These are phyloP conservation scores for Saccharum spontaneum DNA, from an alignment of 176 grass and related monocot genomes.

Conservation along the genomic window DNA sequence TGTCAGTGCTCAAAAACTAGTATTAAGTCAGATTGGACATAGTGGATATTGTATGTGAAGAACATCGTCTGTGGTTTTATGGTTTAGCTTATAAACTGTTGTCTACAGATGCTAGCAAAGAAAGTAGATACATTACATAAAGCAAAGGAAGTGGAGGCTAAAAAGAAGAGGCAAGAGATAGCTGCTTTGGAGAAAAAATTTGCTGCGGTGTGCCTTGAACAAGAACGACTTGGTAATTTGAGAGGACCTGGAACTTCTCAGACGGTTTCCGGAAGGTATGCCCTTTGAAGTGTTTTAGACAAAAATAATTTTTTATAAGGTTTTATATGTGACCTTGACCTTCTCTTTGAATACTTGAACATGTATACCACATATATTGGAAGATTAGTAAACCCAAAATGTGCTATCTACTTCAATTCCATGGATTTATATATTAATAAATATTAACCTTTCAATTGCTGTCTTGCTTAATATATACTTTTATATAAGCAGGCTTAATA, in stretches of 20 bases:
- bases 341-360: not conserved
- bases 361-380: not conserved
- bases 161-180: slow-evolving; percentile 94
- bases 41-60: slow-evolving; percentile 8
- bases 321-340: slow-evolving; percentile 22
- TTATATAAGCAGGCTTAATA: not conserved
- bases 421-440: not conserved
- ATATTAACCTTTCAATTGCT: not conserved
- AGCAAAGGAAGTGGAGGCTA: slow-evolving; percentile 96
- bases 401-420: not conserved
- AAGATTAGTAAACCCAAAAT: not conserved
- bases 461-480: not conserved
- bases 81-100: slow-evolving; percentile 4
- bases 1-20: not conserved
- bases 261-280: slow-evolving; percentile 61
- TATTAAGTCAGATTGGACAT: not conserved
- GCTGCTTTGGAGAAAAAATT: slow-evolving; percentile 89
- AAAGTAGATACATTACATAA: slow-evolving; percentile 92
- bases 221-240: slow-evolving; percentile 69
- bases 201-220: slow-evolving; percentile 70
- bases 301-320: not conserved
- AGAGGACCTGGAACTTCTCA: slow-evolving; percentile 71
- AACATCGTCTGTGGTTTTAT: not conserved
- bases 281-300: not conserved
- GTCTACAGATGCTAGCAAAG: slow-evolving; percentile 76